Base-by-base conservation (phyloP, 2,329 filamentous ascomycete species). In the Ascochyta rabiei region DNA sequence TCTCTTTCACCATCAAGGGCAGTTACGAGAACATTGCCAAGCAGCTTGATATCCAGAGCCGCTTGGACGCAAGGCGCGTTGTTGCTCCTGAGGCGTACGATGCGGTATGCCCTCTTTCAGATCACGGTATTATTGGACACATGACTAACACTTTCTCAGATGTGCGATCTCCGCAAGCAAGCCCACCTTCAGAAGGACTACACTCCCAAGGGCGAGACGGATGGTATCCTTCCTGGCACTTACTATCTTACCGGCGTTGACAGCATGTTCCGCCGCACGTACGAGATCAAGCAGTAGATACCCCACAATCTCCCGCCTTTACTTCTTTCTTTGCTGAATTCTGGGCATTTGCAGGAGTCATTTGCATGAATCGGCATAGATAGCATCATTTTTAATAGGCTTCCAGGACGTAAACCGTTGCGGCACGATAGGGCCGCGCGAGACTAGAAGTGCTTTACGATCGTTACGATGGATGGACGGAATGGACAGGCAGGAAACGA, bases 221-320 rank as follows among this genome's bases (percentile, higher is more conserved):
- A 81, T 30, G 75, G 71, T 46, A 71, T 82, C 35, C 68, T 77
- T 56, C 75, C 79, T 3, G 79, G 79, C 46, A 81, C 79, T 7
- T 82, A 82, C 72, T 82, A 82, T 69, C 77, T 82, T 50, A 79
- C 78, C 49, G 68, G 74, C 53, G 73, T 82, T 43, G 79, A 82
- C 63, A 73, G 78, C 66, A 79, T 81, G 79, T 82, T 81, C 77
- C 74, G 78, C 60, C 73, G 80, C 64, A 74, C 66, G 24, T 82
- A 82, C 64, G 77, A 74, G 65, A 71, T 82, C 64, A 81, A 81
- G 76, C 71, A 78, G 64, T 81, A 78, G 65, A 67, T 50, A 45
- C 45, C 13, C 26, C 39, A 44, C n/a, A 21, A 51, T 35, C 28
- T 54, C 35, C 59, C 51, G 45, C 52, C 58, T 68, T 65, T 55